phyloP scores from a whole-genome alignment of 306 rosid species.

The Vicia villosa region DNA sequence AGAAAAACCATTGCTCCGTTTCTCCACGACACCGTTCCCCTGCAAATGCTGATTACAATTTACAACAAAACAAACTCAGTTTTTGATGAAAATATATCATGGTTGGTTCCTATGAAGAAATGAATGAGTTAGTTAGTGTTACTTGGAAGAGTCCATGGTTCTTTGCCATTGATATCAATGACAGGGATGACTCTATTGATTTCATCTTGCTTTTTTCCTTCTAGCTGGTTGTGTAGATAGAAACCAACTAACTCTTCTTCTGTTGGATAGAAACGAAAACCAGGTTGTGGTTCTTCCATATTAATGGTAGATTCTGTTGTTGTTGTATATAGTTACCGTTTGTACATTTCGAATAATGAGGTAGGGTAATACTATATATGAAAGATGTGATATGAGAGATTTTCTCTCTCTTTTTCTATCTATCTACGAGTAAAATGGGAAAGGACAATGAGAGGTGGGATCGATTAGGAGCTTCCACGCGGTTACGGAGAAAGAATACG shows the following conservation, averaged over 20 bases:
- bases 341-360: not conserved
- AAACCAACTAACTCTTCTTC: constrained; percentile 81
- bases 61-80: not conserved
- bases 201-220: constrained; percentile 41
- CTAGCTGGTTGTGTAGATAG: constrained; percentile 64
- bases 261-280: constrained; percentile 84
- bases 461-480: constrained; percentile 57
- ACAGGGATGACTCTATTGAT: constrained; percentile 57
- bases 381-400: not conserved
- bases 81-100: not conserved
- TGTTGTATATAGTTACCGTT: not conserved
- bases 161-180: constrained; percentile 56
- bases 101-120: not conserved
- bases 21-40: constrained; percentile 70
- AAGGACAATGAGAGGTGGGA: not conserved
- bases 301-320: not conserved
- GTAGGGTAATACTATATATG: not conserved
- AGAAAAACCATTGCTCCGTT: constrained; percentile 93
- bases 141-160: constrained; percentile 84
- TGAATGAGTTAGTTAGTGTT: not conserved
- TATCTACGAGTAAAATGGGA: constrained; percentile 43
- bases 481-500: constrained; percentile 44
- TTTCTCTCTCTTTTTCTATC: not conserved
- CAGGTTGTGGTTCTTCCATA: constrained; percentile 50
- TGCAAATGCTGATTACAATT: constrained; percentile 49